These are phyloP conservation scores for Capsicum chinense DNA, from an alignment of 257 asterid genomes.

Conservation along the genomic window DNA sequence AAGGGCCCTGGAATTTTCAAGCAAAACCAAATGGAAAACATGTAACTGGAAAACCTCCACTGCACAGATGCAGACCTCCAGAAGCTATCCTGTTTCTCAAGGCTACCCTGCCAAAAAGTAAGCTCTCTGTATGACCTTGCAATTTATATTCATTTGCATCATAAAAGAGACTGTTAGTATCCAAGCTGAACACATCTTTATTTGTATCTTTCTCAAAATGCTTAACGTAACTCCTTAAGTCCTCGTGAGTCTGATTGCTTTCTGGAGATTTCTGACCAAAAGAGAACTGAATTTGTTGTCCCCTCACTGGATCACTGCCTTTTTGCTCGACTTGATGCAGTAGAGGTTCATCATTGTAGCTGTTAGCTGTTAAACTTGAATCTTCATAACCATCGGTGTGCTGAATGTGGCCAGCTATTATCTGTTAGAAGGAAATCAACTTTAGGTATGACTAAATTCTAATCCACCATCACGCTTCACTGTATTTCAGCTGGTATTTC, in stretches of 20 bases:
- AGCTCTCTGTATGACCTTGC: slow-evolving; percentile 43
- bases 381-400: slow-evolving; percentile 38
- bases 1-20: neutral
- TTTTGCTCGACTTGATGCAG: slow-evolving; percentile 23
- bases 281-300: slow-evolving; percentile 46
- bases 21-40: slow-evolving; percentile 53
- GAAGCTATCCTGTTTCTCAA: slow-evolving; percentile 55
- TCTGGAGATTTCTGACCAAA: slow-evolving; percentile 46
- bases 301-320: neutral
- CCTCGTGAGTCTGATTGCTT: slow-evolving; percentile 40
- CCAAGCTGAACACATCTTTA: slow-evolving; percentile 39
- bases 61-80: slow-evolving; percentile 69
- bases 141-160: slow-evolving; percentile 54
- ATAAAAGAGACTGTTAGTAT: slow-evolving; percentile 36
- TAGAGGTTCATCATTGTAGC: slow-evolving; percentile 33
- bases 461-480: slow-evolving; percentile 10
- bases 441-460: neutral
- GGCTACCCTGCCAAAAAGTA: slow-evolving; percentile 60
- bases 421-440: slow-evolving; percentile 27
- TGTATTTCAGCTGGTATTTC: neutral
- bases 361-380: slow-evolving; percentile 42
- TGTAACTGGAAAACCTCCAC: slow-evolving; percentile 48
- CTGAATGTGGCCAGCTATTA: neutral
- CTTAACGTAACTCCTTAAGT: slow-evolving; percentile 58
- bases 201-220: slow-evolving; percentile 51